Conservation (phyloP, 1,284 basidiomycete genomes). For the Sanguinoderma infundibulare region DNA sequence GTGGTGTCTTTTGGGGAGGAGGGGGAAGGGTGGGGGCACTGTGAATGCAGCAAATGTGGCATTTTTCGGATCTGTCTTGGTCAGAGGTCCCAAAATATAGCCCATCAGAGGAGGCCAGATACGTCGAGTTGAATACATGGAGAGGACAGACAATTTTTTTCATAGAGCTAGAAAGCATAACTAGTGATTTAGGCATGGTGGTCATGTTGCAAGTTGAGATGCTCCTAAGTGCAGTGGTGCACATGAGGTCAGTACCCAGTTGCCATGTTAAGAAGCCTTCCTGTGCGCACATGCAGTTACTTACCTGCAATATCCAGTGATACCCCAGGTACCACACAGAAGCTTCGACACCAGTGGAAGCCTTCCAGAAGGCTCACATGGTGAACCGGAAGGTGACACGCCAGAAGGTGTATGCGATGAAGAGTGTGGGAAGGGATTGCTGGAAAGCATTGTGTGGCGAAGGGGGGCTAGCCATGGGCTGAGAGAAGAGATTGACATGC, state of each 20-base stretch:
- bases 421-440: too few relatives aligned
- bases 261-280: too few relatives aligned
- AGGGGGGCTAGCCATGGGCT: too few relatives aligned
- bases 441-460: too few relatives aligned
- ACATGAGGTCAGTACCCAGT: not conserved
- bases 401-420: too few relatives aligned
- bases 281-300: too few relatives aligned
- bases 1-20: not conserved
- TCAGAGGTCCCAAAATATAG: not conserved
- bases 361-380: too few relatives aligned
- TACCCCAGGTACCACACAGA: too few relatives aligned
- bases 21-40: not conserved
- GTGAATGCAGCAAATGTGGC: not conserved
- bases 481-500: too few relatives aligned
- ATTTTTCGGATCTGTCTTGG: not conserved
- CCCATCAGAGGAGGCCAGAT: not conserved
- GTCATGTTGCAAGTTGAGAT: not conserved
- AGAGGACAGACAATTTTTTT: not conserved
- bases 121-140: not conserved
- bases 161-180: not conserved
- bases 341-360: too few relatives aligned
- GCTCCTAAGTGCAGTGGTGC: not conserved
- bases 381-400: too few relatives aligned
- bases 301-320: too few relatives aligned
- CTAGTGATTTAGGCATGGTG: not conserved